A percentile compares a stretch with the other conserved stretches of the same genome.
These are phyloP conservation scores for Xylaria sp. DNA, from an alignment of 2,329 filamentous ascomycete species.

Conservation along the genomic window DNA sequence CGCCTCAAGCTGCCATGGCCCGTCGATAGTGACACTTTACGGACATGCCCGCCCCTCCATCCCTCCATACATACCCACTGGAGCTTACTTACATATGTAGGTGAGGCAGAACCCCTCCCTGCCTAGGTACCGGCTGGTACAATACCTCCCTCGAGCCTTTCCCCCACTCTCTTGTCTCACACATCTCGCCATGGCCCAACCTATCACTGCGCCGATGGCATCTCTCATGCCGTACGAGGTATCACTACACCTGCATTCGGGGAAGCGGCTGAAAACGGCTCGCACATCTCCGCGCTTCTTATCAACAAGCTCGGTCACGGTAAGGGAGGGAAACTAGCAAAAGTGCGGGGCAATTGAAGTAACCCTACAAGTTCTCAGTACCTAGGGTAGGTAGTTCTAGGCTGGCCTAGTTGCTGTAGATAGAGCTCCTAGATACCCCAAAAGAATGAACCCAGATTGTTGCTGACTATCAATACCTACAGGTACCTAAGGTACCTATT, in stretches of 20 bases:
- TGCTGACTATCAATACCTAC: too few species aligned
- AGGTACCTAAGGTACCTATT: too few species aligned
- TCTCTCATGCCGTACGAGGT: conserved; percentile 6
- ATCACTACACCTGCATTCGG: conserved; percentile 18
- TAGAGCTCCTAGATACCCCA: neutral
- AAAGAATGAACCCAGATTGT: too few species aligned
- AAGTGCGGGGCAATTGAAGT: conserved; percentile 11
- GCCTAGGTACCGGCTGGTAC: too few species aligned
- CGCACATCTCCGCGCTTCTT: conserved; percentile 14
- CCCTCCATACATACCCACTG: neutral
- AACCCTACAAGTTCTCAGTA: neutral
- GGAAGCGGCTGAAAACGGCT: conserved; percentile 16
- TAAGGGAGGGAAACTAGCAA: neutral
- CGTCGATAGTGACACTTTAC: conserved; percentile 23
- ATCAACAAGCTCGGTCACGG: neutral
- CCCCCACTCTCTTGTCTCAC: neutral
- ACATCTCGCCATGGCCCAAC: neutral
- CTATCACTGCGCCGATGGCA: conserved; percentile 12
- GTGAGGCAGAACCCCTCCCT: neutral
- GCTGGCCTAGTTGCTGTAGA: neutral
- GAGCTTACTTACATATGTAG: too few species aligned
- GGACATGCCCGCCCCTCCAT: conserved; percentile 22
- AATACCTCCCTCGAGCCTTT: too few species aligned
- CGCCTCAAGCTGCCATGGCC: neutral
- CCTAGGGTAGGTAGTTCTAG: neutral